phyloP scores from a whole-genome alignment of 768 basidiomycete genomes.

The Leccinum rimulosum region DNA sequence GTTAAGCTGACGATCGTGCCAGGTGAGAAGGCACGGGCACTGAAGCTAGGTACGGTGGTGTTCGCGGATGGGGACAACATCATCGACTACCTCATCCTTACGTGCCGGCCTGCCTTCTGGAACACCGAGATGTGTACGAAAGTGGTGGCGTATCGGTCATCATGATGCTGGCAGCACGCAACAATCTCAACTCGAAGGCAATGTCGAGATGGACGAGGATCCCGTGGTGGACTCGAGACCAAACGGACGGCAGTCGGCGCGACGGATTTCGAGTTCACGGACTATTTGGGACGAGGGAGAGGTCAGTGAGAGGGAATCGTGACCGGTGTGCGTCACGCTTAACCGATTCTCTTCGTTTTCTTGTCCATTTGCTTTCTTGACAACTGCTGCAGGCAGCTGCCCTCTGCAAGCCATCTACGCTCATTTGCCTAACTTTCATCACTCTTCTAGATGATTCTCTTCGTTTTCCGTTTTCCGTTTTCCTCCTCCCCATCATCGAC shows the following conservation, averaged over 20 bases:
- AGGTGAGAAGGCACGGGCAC: constrained; percentile 68
- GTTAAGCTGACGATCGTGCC: constrained; percentile 59
- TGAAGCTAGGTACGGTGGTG: constrained; percentile 69
- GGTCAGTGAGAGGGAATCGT: constrained; percentile 52
- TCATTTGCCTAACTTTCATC: too few relatives aligned
- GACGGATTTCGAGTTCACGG: constrained; percentile 82
- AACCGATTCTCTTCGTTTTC: too few relatives aligned
- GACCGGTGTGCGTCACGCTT: constrained; percentile 78
- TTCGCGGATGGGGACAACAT: constrained; percentile 74
- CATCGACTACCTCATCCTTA: constrained; percentile 76
- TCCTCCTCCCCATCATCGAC: constrained; percentile 25
- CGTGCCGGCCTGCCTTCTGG: constrained; percentile 74
- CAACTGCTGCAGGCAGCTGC: too few relatives aligned
- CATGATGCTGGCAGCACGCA: constrained; percentile 4
- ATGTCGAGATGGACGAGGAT: constrained; percentile 43
- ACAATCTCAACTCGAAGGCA: constrained; percentile 21
- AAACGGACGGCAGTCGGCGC: constrained; percentile 41
- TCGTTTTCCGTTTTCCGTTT: neutral
- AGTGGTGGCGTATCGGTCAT: constrained; percentile 58
- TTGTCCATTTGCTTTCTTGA: too few relatives aligned
- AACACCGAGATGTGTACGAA: constrained; percentile 75
- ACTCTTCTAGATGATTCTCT: too few relatives aligned
- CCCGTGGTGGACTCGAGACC: constrained; percentile 58
- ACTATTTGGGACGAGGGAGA: constrained; percentile 87
- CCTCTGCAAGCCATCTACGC: too few relatives aligned